Conservation (phyloP, 73 alveolate genomes). For the Blepharisma stoltei region DNA sequence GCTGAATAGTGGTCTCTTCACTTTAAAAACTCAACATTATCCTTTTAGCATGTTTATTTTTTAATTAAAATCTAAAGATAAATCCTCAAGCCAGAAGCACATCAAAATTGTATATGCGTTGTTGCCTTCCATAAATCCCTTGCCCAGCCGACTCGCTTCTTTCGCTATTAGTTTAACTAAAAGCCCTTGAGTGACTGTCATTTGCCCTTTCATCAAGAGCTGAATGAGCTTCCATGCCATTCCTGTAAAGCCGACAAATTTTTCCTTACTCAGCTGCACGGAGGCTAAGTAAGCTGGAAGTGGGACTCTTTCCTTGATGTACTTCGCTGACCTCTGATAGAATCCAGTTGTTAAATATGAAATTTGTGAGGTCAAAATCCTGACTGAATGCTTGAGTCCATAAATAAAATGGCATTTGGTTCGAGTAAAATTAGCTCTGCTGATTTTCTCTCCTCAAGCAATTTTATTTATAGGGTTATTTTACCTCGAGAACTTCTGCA, state of each 20-base stretch:
- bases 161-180: background rate
- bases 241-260: background rate
- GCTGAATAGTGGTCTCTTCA: too few relatives aligned
- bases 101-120: too few relatives aligned
- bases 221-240: slow-evolving; percentile 22
- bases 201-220: background rate
- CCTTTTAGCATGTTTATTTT: too few relatives aligned
- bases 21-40: too few relatives aligned
- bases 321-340: slow-evolving; percentile 43
- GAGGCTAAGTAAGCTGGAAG: slow-evolving; percentile 37
- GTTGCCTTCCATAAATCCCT: slow-evolving; percentile 62
- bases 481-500: too few relatives aligned
- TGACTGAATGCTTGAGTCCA: slow-evolving; percentile 32
- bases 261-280: slow-evolving; percentile 40
- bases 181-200: background rate
- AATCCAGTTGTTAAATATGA: slow-evolving; percentile 59
- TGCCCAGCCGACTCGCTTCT: background rate
- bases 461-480: too few relatives aligned
- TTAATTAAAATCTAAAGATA: too few relatives aligned
- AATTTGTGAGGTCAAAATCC: slow-evolving; percentile 35
- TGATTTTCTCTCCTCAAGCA: too few relatives aligned
- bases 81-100: too few relatives aligned
- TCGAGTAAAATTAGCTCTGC: too few relatives aligned
- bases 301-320: slow-evolving; percentile 34
- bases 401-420: too few relatives aligned